Evolutionary conservation across 805 yeast genomes (phyloP), one percentile per base, ranked within the genome.

Genomic region (Danielia reshetovae): DNA sequence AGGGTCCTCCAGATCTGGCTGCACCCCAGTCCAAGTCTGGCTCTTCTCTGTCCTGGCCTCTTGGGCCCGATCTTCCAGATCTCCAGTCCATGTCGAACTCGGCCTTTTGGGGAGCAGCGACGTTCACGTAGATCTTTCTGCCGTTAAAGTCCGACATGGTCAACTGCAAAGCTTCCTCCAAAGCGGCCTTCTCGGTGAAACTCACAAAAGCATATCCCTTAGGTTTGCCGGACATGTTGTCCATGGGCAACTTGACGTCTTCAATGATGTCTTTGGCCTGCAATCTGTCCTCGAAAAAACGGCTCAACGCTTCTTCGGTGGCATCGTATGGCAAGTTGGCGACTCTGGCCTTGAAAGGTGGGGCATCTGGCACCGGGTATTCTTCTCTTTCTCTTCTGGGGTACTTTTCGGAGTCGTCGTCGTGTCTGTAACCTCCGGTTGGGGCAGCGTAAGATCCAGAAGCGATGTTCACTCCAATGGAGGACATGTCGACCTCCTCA

Each of bases 271-370:
- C 68, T 24, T 59, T 59, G 15, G 70, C 65, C 47, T 74, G 79
- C 51, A 66, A 63, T 45, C 77, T 68, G 39, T 73, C 75, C 49
- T 75, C 80, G 38, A 84, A 73, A 69, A 81, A 83, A 17, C 72
- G 74, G 34, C 59, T 65, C 39, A 84, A 68, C 34, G 70, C 75
- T 24, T 70, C 77, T 60, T 90, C 97, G 30, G 69, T 60, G 29
- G 77, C 74, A 39, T 84, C 89, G 80, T 85, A 83, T 40, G 96
- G 86, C 55, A 93, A 75, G 65, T 89, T 88, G 56, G 77, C 77
- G 47, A 90, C 72, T 58, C 86, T 78, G n/a, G 96, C 97, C 52
- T 85, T 82, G 72, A 63, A 93, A 35, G 99, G 99, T 13, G 97
- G 88, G 34, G 66, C 73, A 51, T 87, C 90, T 29, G 99, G 99